These are phyloP conservation scores for Neonectria magnoliae DNA, from an alignment of 2,329 filamentous ascomycete genomes.

Conservation along the genomic window DNA sequence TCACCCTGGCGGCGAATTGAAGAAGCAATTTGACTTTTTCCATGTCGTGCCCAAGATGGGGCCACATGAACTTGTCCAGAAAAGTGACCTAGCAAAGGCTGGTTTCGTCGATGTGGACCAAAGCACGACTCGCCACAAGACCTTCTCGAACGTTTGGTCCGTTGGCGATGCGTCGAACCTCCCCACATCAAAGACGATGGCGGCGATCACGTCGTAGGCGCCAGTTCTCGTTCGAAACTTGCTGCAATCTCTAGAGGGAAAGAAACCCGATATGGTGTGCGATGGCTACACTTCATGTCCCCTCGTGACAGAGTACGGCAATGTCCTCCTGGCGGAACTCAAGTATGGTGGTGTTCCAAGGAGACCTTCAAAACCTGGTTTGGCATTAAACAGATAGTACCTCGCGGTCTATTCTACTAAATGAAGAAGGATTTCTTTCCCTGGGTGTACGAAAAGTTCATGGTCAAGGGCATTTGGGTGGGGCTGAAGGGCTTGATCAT, in stretches of 20 bases:
- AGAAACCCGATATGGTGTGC: constrained; percentile 55
- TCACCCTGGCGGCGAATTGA: constrained; percentile 52
- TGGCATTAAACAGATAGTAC: constrained; percentile 66
- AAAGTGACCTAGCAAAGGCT: constrained; percentile 63
- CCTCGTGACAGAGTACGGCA: constrained; percentile 65
- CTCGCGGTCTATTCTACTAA: constrained; percentile 67
- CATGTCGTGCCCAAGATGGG: constrained; percentile 70
- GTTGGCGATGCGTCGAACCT: constrained; percentile 68
- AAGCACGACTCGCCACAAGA: constrained; percentile 61
- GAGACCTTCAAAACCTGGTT: constrained; percentile 67
- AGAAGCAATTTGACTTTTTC: constrained; percentile 62
- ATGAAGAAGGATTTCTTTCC: constrained; percentile 75
- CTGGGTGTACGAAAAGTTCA: constrained; percentile 69
- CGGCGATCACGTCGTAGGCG: constrained; percentile 62
- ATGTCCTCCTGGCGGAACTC: constrained; percentile 72
- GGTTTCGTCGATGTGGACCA: constrained; percentile 69
- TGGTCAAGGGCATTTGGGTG: constrained; percentile 71
- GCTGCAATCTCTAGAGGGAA: constrained; percentile 56
- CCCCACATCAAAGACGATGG: constrained; percentile 66
- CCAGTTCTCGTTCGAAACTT: constrained; percentile 62
- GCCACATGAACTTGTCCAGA: constrained; percentile 63
- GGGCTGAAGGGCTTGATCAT: constrained; percentile 64
- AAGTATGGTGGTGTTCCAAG: constrained; percentile 70
- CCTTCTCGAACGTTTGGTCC: constrained; percentile 67
- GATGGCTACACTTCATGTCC: constrained; percentile 68